phyloP scores from a whole-genome alignment of 805 yeast genomes.

The Ogataea wickerhamii region DNA sequence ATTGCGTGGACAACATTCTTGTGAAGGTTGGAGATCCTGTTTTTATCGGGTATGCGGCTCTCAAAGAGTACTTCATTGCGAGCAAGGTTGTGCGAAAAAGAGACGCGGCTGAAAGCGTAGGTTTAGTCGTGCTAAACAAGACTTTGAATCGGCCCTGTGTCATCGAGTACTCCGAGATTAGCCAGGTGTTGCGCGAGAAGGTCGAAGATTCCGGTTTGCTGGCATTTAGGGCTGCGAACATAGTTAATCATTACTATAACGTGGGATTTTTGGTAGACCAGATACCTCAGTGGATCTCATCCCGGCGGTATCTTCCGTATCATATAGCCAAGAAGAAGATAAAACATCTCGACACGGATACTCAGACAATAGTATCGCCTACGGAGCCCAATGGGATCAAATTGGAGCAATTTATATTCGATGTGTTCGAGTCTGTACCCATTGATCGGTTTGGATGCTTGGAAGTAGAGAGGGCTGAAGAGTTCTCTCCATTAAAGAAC shows the following conservation, averaged over 20 bases:
- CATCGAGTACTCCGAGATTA: slow-evolving; percentile 91
- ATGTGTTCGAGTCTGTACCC: slow-evolving; percentile 80
- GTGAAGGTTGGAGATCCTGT: slow-evolving; percentile 93
- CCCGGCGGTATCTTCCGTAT: slow-evolving; percentile 73
- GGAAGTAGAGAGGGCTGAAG: slow-evolving; percentile 81
- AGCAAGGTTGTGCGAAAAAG: slow-evolving; percentile 95
- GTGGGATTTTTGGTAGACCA: slow-evolving; percentile 60
- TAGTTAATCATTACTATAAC: slow-evolving; percentile 93
- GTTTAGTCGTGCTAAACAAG: slow-evolving; percentile 74
- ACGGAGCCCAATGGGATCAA: slow-evolving; percentile 83
- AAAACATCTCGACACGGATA: slow-evolving; percentile 41
- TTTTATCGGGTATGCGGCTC: slow-evolving; percentile 79
- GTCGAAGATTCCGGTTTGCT: slow-evolving; percentile 60
- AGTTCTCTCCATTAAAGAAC: slow-evolving; percentile 92
- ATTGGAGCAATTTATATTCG: slow-evolving; percentile 95
- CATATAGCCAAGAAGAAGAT: slow-evolving; percentile 94
- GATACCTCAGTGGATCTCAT: slow-evolving; percentile 67
- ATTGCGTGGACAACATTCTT: slow-evolving; percentile 91
- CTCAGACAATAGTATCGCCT: slow-evolving; percentile 57
- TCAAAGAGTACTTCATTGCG: slow-evolving; percentile 66
- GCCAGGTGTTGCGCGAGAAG: slow-evolving; percentile 65
- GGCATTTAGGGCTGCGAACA: slow-evolving; percentile 88
- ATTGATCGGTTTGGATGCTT: slow-evolving; percentile 78
- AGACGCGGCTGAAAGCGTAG: slow-evolving; percentile 84
- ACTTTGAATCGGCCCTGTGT: slow-evolving; percentile 70